Evolutionary conservation across 2,329 filamentous ascomycete genomes (phyloP), one percentile per base, ranked within the genome.

Genomic region (Clarireedia hainanense): DNA sequence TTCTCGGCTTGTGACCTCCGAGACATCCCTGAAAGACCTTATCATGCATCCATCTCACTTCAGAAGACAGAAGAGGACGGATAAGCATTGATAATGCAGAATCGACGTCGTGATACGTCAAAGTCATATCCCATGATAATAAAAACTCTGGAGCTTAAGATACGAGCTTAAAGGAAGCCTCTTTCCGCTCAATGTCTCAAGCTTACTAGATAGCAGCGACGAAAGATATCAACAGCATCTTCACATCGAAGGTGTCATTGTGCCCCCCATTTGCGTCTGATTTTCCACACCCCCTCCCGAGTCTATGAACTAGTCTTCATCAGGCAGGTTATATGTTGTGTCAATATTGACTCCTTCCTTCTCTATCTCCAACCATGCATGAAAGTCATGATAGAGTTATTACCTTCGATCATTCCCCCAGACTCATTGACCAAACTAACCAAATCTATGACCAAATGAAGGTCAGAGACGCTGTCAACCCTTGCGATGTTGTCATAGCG

Each of bases 261-360:
- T 14, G 34, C 10, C 6, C 17, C 26, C 36, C 23, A 43, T 55
- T 24, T 12, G 37, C 36, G 42, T 46, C 47, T 34, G 30, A 34
- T 26, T 17, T 15, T 10, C 15, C 20, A 15, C 42, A 46, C 20
- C 26, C 42, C 52, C 23, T 50, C n/a, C 46, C 17, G 12, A 23
- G n/a, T 24, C 17, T 42, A 12, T 6, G 36, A 42, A 37, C 46
- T 30, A 55, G 39, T 43, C 52, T 50, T 20, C 14, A 36, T 55
- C 47, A 26, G 52, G 52, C 52, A 55, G 52, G 52, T 55, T 34
- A 49, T 50, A 26, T 26, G 42, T 26, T 10, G n/a, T 42, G 23
- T 24, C 34, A 26, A 30, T 37, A 50, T 37, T 17, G 6, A 36
- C 52, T 36, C 52, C 52, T 55, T 50, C 52, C 39, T 42, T 37